Evolutionary conservation across 768 basidiomycete genomes (phyloP).

Genomic region (Boletus vermiculosoides): DNA sequence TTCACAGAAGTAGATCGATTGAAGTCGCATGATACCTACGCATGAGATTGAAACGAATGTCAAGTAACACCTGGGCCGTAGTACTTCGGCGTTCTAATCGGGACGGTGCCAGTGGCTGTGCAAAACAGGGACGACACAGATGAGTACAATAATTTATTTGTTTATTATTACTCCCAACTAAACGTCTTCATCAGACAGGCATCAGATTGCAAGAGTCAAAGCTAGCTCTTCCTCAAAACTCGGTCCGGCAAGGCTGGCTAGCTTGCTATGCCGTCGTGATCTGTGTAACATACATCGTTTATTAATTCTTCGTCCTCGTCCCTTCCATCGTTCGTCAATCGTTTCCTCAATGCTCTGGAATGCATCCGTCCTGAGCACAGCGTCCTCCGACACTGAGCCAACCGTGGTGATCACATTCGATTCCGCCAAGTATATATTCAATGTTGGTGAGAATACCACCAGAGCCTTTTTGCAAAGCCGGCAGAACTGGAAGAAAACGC

Average conservation of each 20-base stretch:
- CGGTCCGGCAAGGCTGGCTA: constrained; percentile 22
- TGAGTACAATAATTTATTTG: too few species aligned
- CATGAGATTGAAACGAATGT: not conserved
- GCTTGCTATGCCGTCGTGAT: constrained; percentile 26
- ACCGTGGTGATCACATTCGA: constrained; percentile 75
- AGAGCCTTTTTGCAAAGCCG: constrained; percentile 69
- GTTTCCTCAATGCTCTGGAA: constrained; percentile 55
- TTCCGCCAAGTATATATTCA: constrained; percentile 82
- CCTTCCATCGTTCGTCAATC: constrained; percentile 18
- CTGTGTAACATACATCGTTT: constrained; percentile 24
- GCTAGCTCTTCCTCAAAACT: not conserved
- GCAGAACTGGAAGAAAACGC: constrained; percentile 63
- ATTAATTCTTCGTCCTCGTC: constrained; percentile 7
- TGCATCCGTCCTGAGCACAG: constrained; percentile 53
- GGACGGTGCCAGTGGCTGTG: too few species aligned
- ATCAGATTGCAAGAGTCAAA: not conserved
- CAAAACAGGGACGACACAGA: too few species aligned
- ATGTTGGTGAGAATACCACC: constrained; percentile 78
- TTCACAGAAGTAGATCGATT: not conserved
- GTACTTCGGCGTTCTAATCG: too few species aligned
- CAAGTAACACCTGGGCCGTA: not conserved
- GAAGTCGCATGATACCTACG: too few species aligned
- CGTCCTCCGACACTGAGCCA: constrained; percentile 79
- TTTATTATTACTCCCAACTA: too few species aligned
- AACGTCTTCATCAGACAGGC: not conserved